Base-by-base conservation (phyloP, 176 grass and related monocot species). In the Panicum miliaceum region DNA sequence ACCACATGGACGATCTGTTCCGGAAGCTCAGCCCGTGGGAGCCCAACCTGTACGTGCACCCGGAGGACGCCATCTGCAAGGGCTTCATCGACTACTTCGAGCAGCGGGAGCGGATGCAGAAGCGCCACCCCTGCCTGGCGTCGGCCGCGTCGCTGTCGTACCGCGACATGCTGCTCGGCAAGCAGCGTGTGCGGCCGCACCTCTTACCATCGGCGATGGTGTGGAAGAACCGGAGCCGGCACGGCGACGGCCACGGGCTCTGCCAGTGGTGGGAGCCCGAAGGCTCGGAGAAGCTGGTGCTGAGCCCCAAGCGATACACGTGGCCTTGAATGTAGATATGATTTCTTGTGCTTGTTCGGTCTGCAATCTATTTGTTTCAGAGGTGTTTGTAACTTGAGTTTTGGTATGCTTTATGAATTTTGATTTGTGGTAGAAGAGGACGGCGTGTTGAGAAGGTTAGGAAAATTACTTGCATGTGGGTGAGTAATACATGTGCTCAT, bases 11-110 rank as follows among this genome's bases (percentile, higher is more conserved):
- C 23, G 5, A 40, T 6, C 3, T 68, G 35, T 84, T 76, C 18
- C 6, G 57, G 14, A 5, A 2, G 47, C 35, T 76, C 1, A n/a
- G 9, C 6, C n/a, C 23, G 3, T 77, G 61, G 84, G 34, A 8
- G 45, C 84, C 84, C 1, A 26, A 65, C 7, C 23, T 73, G 25
- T 73, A 73, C 45, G 70, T 73, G 25, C n/a, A 86, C 58, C 35
- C 64, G 16, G 25, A 0, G n/a, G 84, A 73, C 35, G 0, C 1
- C 9, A 34, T 84, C 14, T 84, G 82, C 61, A 6, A 23, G n/a
- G 72, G 82, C 35, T 84, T 42, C 82, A 23, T 80, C 68, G 34
- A 73, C 68, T 52, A 86, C 84, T 73, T 86, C 22, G 54, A 86
- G 57, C 57, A 43, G 58, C 43, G 68, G 57, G 29, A 80, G 67